Base-by-base conservation (phyloP, 192 early-diverging fungal genomes). In the Coemansia sp. region DNA sequence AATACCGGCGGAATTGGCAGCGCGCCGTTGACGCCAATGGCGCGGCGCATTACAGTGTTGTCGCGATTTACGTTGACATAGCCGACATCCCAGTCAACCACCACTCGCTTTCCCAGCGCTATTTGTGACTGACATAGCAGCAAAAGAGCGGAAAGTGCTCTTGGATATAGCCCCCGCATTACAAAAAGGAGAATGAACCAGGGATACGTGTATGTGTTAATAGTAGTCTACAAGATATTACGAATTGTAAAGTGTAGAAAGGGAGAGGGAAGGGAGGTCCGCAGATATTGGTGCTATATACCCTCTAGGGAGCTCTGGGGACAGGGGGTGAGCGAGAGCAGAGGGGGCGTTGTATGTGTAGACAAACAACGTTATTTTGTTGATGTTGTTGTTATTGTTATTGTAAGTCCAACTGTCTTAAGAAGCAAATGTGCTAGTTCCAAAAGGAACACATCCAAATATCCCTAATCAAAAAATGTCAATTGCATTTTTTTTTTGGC, bases 61-160 rank as follows among this genome's bases (percentile, higher is more conserved):
- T 92, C 89, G 32, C 88, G 87, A 61, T 87, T 91, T 32, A 83
- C 87, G 14, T 54, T 78, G 17, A 86, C 74, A 46, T 91, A 90
- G 32, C 86, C 87, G 31, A 91, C 80, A 39, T 91, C 73, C 89
- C 89, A 91, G 42, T 89, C 56, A 31, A 86, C 86, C 24, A 59
- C 41, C 0, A 79, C 53, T 4, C 60, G 62, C 20, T 59, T 63
- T 17, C 60, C 46, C 0, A 62, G 59, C 0, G 24, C 36, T n/a
- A 19, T 25, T 15, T 37, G 56, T 1, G 35, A 7, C 19, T 35
- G 56, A 19, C 6, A 24, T 22, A 62, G 59, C 37, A 37, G 27
- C 31, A 22, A 38, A 37, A 24, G 39, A 24, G 27, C 56, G 12
- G 51, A 25, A 14, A 22, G 6, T 4, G 51, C 27, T 17, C 51